These are phyloP conservation scores for Epithemia pelagica DNA, from an alignment of 108 stramenopile genomes.

Conservation along the genomic window DNA sequence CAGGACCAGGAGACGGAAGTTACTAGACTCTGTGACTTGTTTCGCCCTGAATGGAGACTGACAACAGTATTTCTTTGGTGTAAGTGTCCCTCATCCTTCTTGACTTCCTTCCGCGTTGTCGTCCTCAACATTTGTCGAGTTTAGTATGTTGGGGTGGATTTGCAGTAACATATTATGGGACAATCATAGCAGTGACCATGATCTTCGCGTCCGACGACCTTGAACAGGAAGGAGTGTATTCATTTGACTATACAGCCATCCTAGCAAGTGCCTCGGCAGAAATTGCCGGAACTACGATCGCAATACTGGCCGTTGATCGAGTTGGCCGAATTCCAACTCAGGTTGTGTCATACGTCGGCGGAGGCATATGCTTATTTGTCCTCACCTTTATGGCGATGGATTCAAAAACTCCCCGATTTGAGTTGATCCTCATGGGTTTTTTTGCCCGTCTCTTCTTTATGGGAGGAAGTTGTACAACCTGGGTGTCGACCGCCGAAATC, in stretches of 20 bases:
- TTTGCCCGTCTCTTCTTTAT: slow-evolving; percentile 66
- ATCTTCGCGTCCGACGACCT: slow-evolving; percentile 31
- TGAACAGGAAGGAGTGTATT: not conserved
- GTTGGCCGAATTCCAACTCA: slow-evolving; percentile 64
- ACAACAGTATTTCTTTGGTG: slow-evolving; percentile 30
- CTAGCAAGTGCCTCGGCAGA: slow-evolving; percentile 53
- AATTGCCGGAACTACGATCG: slow-evolving; percentile 46
- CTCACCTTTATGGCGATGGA: slow-evolving; percentile 26
- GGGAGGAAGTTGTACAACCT: slow-evolving; percentile 50
- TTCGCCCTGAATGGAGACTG: slow-evolving; percentile 40
- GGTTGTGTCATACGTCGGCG: slow-evolving; percentile 40
- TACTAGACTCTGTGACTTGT: slow-evolving; percentile 22
- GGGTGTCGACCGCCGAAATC: slow-evolving; percentile 65
- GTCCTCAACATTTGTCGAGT: not conserved
- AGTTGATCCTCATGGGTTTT: slow-evolving; percentile 46
- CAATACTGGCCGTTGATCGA: slow-evolving; percentile 50
- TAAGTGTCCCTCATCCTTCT: slow-evolving; percentile 6
- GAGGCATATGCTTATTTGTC: slow-evolving; percentile 40
- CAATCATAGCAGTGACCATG: slow-evolving; percentile 36
- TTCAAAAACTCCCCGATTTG: slow-evolving; percentile 10
- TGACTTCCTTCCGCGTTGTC: not conserved
- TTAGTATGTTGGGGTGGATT: slow-evolving; percentile 44
- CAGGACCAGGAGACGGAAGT: slow-evolving; percentile 21
- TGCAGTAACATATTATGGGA: slow-evolving; percentile 62
- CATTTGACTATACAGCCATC: slow-evolving; percentile 41